phyloP scores from a whole-genome alignment of 768 basidiomycete species.

The Boletus pseudopeckii region DNA sequence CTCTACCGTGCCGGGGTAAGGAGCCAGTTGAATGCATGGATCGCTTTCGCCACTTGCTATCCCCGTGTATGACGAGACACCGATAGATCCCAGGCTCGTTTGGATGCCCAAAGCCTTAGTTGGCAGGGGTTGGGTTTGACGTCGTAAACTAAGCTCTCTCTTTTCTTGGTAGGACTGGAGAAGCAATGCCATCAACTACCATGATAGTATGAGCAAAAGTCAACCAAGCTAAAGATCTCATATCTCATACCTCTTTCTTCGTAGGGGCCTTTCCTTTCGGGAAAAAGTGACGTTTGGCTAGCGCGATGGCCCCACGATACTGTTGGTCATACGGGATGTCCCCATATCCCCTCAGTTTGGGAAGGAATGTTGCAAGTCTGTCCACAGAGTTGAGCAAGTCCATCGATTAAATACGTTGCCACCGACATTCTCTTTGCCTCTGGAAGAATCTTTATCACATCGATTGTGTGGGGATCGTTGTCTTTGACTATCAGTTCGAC shows the following conservation, averaged over 20 bases:
- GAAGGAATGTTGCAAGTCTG: slow-evolving; percentile 28
- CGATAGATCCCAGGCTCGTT: slow-evolving; percentile 12
- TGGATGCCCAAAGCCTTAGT: slow-evolving; percentile 21
- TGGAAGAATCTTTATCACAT: slow-evolving; percentile 25
- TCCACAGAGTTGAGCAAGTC: background rate
- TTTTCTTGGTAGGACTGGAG: slow-evolving; percentile 26
- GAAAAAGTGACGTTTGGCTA: slow-evolving; percentile 29
- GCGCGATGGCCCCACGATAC: slow-evolving; percentile 27
- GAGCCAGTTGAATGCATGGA: background rate
- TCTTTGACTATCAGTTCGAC: slow-evolving; percentile 19
- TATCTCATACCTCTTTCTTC: slow-evolving; percentile 24
- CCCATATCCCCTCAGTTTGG: slow-evolving; percentile 29
- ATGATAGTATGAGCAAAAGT: background rate
- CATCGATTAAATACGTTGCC: background rate
- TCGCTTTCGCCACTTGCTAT: background rate
- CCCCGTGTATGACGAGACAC: background rate
- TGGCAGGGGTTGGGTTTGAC: background rate
- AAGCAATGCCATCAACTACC: slow-evolving; percentile 22
- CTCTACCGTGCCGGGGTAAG: background rate
- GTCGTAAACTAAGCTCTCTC: slow-evolving; percentile 5
- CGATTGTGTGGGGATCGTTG: slow-evolving; percentile 14
- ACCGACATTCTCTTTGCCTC: slow-evolving; percentile 23
- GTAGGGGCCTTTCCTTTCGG: slow-evolving; percentile 21
- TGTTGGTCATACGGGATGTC: slow-evolving; percentile 26
- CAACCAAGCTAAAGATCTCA: background rate